Evolutionary conservation across 2,329 filamentous ascomycete genomes (phyloP).

Genomic region (Aspergillaceae sp.): DNA sequence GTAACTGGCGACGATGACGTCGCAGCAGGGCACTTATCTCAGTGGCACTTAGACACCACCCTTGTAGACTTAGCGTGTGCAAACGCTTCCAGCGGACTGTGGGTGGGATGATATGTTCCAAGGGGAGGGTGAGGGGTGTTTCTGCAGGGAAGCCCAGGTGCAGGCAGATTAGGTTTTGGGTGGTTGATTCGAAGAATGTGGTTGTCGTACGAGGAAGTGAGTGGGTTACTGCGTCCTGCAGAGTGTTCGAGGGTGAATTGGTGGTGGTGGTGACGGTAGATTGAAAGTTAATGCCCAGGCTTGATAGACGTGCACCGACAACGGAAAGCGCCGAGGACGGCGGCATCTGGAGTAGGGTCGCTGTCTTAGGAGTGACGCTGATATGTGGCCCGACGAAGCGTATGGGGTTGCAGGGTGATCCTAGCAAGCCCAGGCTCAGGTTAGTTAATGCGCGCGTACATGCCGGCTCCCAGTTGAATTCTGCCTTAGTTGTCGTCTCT

Average conservation of each 20-base stretch:
- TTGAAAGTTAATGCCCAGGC: conserved; percentile 48
- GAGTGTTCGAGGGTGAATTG: too few relatives aligned
- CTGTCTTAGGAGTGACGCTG: conserved; percentile 48
- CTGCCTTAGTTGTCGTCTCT: too few relatives aligned
- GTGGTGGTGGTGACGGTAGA: conserved; percentile 49
- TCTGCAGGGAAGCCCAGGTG: conserved; percentile 57
- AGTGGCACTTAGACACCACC: conserved; percentile 52
- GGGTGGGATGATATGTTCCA: conserved; percentile 56
- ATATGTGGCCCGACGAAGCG: conserved; percentile 53
- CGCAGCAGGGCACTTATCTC: conserved; percentile 53
- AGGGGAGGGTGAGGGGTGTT: conserved; percentile 46
- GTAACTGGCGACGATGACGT: conserved; percentile 49
- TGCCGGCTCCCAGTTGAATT: conserved; percentile 48
- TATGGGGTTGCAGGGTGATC: conserved; percentile 48
- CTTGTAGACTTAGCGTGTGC: conserved; percentile 56
- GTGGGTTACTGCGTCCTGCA: conserved; percentile 49
- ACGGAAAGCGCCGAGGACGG: conserved; percentile 42
- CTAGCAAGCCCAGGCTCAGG: conserved; percentile 49
- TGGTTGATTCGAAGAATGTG: conserved; percentile 49
- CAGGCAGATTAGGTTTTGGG: conserved; percentile 50
- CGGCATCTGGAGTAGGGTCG: conserved; percentile 39
- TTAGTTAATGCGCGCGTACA: conserved; percentile 54
- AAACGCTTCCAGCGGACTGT: conserved; percentile 51
- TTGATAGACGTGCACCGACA: conserved; percentile 50
- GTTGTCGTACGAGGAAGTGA: conserved; percentile 48